Base-by-base conservation (phyloP, 352 stramenopile species). In the Thalassiosira exigua region DNA sequence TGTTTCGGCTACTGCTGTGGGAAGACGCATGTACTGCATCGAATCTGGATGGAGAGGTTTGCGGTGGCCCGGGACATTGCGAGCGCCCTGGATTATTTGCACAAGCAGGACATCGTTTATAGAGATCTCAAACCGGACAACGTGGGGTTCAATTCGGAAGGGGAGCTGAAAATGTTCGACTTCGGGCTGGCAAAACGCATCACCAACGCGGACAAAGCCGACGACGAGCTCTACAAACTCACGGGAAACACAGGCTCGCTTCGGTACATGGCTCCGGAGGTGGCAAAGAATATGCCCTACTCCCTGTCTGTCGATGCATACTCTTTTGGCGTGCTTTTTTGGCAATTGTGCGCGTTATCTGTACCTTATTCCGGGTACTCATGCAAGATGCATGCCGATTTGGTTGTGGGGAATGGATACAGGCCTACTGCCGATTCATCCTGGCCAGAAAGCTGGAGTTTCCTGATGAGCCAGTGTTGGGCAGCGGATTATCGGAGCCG, bases 181-280 rank as follows among this genome's bases (percentile, higher is more conserved):
- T 94, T 94, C 82, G 89, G 89, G 44, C 71, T 94, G 52, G 87
- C 89, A 2, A 94, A 94, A 56, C 71, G 79, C 7, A 69, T 94
- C 21, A 70, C 81, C 4, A 61, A 69, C n/a, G 62, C 58, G 0
- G 75, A 87, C 30, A 82, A 71, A 27, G 59, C 54, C 21, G 77
- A 79, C 17, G 71, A 91, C 36, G 89, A 79, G 1, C 24, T 90
- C 11, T 94, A 93, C 54, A 75, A 79, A 52, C 50, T 94, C 19
- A 93, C 84, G 22, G 89, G 87, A 17, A 91, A 94, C 66, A 94
- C 89, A 17, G 89, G 89, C 22, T 85, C 61, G 21, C 51, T 94
- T n/a, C 90, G 95, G n/a, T 98, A 96, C 90, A 98, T 98, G 95
- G 95, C 95, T 5, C 94, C 94, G 0, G 95, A 98, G 78, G 84